These are phyloP conservation scores for Solanum appendiculatum DNA, from an alignment of 257 asterid genomes.

Conservation along the genomic window DNA sequence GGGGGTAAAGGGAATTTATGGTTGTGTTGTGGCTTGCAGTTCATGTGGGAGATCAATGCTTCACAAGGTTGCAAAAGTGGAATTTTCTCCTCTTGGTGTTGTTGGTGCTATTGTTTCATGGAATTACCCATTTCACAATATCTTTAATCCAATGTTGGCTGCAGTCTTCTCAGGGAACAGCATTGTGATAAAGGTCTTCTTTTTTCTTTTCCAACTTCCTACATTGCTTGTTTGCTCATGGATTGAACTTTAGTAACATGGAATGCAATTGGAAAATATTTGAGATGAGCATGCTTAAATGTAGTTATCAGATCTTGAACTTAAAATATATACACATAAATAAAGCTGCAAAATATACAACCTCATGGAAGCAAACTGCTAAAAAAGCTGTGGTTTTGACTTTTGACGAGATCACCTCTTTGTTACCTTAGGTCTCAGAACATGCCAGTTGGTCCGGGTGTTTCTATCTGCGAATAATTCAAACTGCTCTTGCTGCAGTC, in stretches of 20 bases:
- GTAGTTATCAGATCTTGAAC: not conserved
- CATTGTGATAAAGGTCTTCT: slow-evolving; percentile 82
- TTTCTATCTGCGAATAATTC: slow-evolving; percentile 87
- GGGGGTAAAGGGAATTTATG: not conserved
- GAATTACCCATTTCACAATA: slow-evolving; percentile 99
- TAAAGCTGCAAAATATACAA: not conserved
- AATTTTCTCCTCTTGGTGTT: slow-evolving; percentile 93
- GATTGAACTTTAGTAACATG: not conserved
- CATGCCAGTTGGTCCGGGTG: slow-evolving; percentile 99
- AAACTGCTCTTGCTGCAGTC: slow-evolving; percentile 88
- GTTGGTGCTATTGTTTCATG: slow-evolving; percentile 98
- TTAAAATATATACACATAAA: not conserved
- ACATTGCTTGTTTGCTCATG: not conserved
- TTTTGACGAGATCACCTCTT: slow-evolving; percentile 5
- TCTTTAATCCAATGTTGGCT: slow-evolving; percentile 97
- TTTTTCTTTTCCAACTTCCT: not conserved
- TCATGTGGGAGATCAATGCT: slow-evolving; percentile 94
- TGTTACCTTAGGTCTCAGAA: slow-evolving; percentile 70
- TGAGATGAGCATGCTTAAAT: not conserved
- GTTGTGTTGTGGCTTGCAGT: slow-evolving; percentile 32
- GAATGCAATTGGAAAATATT: not conserved
- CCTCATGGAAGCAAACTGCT: not conserved
- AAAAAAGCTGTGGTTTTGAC: not conserved
- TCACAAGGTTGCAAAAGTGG: slow-evolving; percentile 94
- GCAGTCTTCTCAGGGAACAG: slow-evolving; percentile 95